Evolutionary conservation across 768 basidiomycete genomes (phyloP).

Genomic region (Termitomyces heimii): DNA sequence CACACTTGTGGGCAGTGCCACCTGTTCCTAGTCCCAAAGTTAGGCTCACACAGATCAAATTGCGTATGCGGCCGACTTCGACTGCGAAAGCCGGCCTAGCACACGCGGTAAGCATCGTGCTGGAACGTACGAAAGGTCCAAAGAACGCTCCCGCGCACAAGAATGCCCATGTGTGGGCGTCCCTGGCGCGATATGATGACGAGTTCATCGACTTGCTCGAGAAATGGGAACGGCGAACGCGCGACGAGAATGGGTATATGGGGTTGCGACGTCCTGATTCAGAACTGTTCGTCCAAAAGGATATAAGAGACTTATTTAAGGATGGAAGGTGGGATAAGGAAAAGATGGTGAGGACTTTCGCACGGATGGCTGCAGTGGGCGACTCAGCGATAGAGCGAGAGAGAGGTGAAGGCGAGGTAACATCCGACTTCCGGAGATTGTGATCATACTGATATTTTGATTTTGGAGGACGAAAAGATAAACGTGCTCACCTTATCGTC

Average conservation of each 20-base stretch:
- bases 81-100: slow-evolving; percentile 45
- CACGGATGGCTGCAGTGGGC: slow-evolving; percentile 43
- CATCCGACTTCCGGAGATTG: not conserved
- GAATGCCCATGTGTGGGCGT: slow-evolving; percentile 53
- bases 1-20: slow-evolving; percentile 36
- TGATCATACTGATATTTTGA: not conserved
- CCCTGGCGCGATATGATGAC: slow-evolving; percentile 79
- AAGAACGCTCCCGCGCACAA: slow-evolving; percentile 19
- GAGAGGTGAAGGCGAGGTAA: slow-evolving; percentile 27
- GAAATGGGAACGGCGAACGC: slow-evolving; percentile 52
- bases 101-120: slow-evolving; percentile 49
- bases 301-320: slow-evolving; percentile 38
- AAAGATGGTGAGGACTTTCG: slow-evolving; percentile 80
- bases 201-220: slow-evolving; percentile 58
- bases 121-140: slow-evolving; percentile 38
- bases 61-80: slow-evolving; percentile 57
- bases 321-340: slow-evolving; percentile 59
- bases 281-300: slow-evolving; percentile 29
- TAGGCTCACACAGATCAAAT: slow-evolving; percentile 46
- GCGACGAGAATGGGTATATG: slow-evolving; percentile 30
- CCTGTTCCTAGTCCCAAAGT: slow-evolving; percentile 35
- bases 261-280: slow-evolving; percentile 27
- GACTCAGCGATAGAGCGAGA: slow-evolving; percentile 21
- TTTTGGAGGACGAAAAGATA: slow-evolving; percentile 32
- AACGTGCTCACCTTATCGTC: slow-evolving; percentile 41